Conservation (phyloP, 2,329 filamentous ascomycete species). For the Phaeosphaeriaceae sp. region DNA sequence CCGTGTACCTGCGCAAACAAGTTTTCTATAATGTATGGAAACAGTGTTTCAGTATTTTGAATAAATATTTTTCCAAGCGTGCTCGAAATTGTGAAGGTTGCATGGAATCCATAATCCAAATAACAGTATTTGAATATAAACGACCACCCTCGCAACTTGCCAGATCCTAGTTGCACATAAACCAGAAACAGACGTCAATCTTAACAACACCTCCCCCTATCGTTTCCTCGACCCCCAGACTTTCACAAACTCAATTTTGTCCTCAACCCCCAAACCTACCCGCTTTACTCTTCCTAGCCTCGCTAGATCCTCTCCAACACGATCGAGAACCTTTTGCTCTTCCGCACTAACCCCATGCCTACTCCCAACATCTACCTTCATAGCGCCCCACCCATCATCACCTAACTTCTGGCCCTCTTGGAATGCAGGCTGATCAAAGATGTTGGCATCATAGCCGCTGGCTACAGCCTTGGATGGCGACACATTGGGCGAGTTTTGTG, state of each 20-base stretch:
- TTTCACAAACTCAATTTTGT: conserved; percentile 83
- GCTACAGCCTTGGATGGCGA: conserved; percentile 11
- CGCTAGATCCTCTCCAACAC: conserved; percentile 84
- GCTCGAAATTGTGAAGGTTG: too few relatives aligned
- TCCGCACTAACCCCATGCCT: conserved; percentile 32
- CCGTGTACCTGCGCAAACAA: too few relatives aligned
- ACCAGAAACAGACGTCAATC: background rate
- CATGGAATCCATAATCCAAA: too few relatives aligned
- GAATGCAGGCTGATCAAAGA: conserved; percentile 38
- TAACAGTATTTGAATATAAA: too few relatives aligned
- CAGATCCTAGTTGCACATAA: too few relatives aligned
- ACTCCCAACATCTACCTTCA: conserved; percentile 18
- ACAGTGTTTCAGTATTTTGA: too few relatives aligned
- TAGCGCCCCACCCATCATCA: conserved; percentile 15
- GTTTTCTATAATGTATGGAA: too few relatives aligned
- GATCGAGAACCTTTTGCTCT: conserved; percentile 76
- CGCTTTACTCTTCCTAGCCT: conserved; percentile 85
- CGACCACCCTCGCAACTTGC: too few relatives aligned
- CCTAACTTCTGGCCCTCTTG: conserved; percentile 16
- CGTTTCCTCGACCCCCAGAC: conserved; percentile 63
- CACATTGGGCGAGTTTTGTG: conserved; percentile 22
- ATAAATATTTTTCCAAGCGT: too few relatives aligned
- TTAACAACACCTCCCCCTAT: conserved; percentile 1
- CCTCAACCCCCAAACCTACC: conserved; percentile 80
- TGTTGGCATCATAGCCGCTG: conserved; percentile 39